A percentile compares a stretch with the other conserved stretches of the same genome.
These are phyloP conservation scores for Tripterygium wilfordii DNA, from an alignment of 177 flowering plant genomes.

Conservation along the genomic window DNA sequence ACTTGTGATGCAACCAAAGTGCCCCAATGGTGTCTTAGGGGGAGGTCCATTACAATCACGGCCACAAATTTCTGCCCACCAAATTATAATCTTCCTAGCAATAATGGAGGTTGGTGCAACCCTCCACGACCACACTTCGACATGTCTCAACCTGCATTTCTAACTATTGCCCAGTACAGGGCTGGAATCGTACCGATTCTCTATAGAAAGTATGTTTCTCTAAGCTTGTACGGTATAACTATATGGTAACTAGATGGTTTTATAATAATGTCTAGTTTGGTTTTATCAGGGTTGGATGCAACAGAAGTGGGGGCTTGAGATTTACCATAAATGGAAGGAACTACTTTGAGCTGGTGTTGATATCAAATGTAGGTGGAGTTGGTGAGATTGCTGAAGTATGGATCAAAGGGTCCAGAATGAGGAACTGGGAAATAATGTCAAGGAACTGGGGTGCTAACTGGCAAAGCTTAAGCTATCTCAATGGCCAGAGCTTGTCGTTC, in stretches of 20 bases:
- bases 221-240: constrained; percentile 32
- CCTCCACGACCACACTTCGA: constrained; percentile 52
- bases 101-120: constrained; percentile 65
- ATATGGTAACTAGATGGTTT: background rate
- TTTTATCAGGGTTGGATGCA: constrained; percentile 37
- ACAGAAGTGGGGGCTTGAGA: constrained; percentile 37
- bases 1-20: constrained; percentile 31
- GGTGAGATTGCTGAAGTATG: constrained; percentile 32
- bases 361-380: constrained; percentile 43
- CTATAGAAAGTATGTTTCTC: constrained; percentile 35
- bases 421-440: constrained; percentile 32
- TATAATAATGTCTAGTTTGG: background rate
- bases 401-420: constrained; percentile 36
- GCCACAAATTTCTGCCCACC: constrained; percentile 63
- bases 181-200: constrained; percentile 49
- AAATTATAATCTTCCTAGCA: constrained; percentile 33
- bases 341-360: constrained; percentile 39
- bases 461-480: constrained; percentile 33
- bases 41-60: constrained; percentile 39
- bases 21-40: constrained; percentile 47
- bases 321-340: constrained; percentile 42
- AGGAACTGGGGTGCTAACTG: constrained; percentile 61
- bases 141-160: constrained; percentile 51
- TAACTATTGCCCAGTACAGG: constrained; percentile 37
- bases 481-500: constrained; percentile 48